phyloP scores from a whole-genome alignment of 148 eudicot species.

The Arbutus unedo region DNA sequence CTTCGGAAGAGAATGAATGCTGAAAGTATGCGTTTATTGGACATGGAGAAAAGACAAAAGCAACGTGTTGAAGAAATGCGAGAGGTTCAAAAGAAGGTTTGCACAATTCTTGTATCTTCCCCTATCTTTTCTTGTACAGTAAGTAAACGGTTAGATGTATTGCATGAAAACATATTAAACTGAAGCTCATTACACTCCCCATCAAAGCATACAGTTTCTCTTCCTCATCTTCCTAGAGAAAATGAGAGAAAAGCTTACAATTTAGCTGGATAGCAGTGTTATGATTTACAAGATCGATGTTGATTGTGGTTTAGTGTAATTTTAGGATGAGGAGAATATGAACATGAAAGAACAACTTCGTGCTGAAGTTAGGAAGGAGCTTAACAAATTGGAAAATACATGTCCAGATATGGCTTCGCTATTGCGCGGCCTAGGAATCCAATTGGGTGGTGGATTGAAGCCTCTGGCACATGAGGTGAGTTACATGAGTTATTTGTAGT shows the following conservation, averaged over 20 bases:
- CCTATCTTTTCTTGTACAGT: not conserved
- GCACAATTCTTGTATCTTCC: not conserved
- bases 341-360: conserved; percentile 67
- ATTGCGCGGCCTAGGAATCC: conserved; percentile 59
- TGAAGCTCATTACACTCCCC: not conserved
- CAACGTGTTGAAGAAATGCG: conserved; percentile 85
- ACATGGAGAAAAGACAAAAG: conserved; percentile 84
- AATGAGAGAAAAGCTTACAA: not conserved
- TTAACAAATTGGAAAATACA: conserved; percentile 39
- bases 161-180: not conserved
- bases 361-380: conserved; percentile 48
- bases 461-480: conserved; percentile 61
- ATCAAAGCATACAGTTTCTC: not conserved
- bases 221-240: not conserved
- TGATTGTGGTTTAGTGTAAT: conserved; percentile 2
- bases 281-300: not conserved
- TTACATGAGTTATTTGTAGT: not conserved
- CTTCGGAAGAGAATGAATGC: conserved; percentile 59
- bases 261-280: not conserved
- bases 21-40: conserved; percentile 70
- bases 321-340: conserved; percentile 68
- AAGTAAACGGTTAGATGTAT: not conserved
- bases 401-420: conserved; percentile 66
- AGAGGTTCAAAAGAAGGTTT: conserved; percentile 70
- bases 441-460: conserved; percentile 33